phyloP scores from a whole-genome alignment of 257 asterid species.

The Solanum infundibuliforme region DNA sequence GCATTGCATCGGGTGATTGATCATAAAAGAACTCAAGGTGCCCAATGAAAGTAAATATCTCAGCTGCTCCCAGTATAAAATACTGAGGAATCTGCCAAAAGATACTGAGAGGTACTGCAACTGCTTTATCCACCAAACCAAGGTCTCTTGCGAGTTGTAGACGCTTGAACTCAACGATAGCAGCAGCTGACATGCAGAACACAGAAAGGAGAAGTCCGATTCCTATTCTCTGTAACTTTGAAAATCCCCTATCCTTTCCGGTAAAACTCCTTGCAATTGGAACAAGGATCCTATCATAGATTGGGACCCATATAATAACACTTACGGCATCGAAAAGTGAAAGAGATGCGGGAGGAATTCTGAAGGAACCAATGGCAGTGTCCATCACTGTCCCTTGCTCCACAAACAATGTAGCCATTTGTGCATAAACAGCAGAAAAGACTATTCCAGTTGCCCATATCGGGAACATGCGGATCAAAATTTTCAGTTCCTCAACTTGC shows the following conservation, averaged over 20 bases:
- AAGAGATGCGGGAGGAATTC: neutral
- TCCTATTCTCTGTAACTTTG: neutral
- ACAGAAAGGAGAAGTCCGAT: neutral
- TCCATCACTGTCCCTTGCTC: neutral
- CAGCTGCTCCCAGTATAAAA: neutral
- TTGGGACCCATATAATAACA: neutral
- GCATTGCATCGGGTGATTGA: slow-evolving; percentile 96
- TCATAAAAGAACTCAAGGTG: slow-evolving; percentile 83
- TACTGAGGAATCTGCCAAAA: neutral
- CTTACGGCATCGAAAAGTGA: neutral
- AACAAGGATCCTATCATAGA: neutral
- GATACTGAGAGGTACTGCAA: neutral
- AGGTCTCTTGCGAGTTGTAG: neutral
- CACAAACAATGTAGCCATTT: neutral
- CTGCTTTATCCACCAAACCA: neutral
- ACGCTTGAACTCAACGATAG: neutral
- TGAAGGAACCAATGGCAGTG: neutral
- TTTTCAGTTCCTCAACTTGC: neutral
- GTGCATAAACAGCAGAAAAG: neutral
- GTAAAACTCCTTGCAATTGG: neutral
- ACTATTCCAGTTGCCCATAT: neutral
- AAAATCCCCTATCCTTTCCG: neutral
- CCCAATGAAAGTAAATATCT: neutral
- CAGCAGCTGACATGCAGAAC: neutral
- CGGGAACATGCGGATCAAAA: neutral